These are phyloP conservation scores for Talaromyces wortmannii DNA, from an alignment of 495 filamentous ascomycete species.

Conservation along the genomic window DNA sequence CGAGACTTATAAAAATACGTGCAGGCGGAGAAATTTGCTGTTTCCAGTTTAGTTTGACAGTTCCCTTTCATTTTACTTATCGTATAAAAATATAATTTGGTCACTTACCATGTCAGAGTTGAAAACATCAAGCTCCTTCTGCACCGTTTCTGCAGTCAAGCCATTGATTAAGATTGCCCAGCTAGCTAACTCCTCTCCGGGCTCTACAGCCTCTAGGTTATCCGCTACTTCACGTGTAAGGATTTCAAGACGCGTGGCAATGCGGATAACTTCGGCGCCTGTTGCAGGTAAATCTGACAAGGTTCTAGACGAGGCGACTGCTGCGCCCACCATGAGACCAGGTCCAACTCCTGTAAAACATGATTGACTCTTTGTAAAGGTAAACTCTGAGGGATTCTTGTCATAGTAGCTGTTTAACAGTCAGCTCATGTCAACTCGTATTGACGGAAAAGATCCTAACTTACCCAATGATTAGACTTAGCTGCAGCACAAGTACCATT, in stretches of 20 bases:
- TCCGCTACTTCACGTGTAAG: conserved; percentile 22
- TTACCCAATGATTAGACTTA: conserved; percentile 31
- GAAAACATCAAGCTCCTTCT: conserved; percentile 17
- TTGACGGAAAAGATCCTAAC: conserved; percentile 1
- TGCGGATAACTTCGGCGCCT: conserved; percentile 20
- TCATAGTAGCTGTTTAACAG: not conserved
- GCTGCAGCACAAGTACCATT: conserved; percentile 21
- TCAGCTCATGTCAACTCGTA: not conserved
- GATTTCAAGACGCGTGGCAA: conserved; percentile 25
- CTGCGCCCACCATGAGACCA: conserved; percentile 23
- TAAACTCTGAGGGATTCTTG: too few species aligned
- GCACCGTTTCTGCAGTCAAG: conserved; percentile 16
- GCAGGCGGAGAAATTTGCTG: conserved; percentile 7
- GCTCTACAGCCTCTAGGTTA: conserved; percentile 14
- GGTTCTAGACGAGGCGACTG: conserved; percentile 16
- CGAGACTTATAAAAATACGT: conserved; percentile 25
- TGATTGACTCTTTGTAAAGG: too few species aligned
- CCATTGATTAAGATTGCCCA: conserved; percentile 31
- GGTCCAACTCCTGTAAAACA: conserved; percentile 18
- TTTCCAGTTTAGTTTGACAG: not conserved
- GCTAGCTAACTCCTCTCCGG: conserved; percentile 3
- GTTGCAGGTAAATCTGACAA: conserved; percentile 15
- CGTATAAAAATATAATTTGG: too few species aligned
- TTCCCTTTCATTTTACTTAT: conserved; percentile 10
- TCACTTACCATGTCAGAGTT: too few species aligned